phyloP scores from a whole-genome alignment of 2,329 filamentous ascomycete species.

The Talaromyces albobiverticillius region DNA sequence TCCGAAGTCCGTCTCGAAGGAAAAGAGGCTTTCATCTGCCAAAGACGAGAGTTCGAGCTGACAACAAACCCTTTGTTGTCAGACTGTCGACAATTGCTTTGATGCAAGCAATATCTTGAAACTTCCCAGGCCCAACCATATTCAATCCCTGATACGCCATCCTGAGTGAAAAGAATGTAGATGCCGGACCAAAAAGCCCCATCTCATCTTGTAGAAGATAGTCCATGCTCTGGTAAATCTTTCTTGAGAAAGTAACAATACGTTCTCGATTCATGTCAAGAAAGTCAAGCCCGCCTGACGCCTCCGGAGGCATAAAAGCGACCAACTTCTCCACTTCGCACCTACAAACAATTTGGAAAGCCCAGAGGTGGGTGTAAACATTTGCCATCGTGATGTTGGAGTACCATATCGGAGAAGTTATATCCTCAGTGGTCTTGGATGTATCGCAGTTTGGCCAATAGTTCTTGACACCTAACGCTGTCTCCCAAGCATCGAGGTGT shows the following conservation, averaged over 20 bases:
- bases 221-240: constrained; percentile 34
- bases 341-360: constrained; percentile 37
- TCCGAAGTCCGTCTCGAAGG: no score
- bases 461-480: neutral
- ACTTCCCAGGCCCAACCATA: neutral
- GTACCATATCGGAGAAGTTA: constrained; percentile 25
- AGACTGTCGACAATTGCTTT: constrained; percentile 15
- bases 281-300: neutral
- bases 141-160: constrained; percentile 16
- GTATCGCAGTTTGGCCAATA: neutral
- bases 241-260: constrained; percentile 18
- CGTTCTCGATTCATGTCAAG: neutral
- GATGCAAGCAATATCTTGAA: neutral
- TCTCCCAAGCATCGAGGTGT: neutral
- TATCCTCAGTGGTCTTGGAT: neutral
- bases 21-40: no score
- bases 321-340: constrained; percentile 24
- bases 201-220: constrained; percentile 40
- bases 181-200: constrained; percentile 39
- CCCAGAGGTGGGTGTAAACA: constrained; percentile 37
- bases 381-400: constrained; percentile 38
- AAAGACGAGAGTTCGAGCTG: constrained; percentile 15
- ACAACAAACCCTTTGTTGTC: constrained; percentile 18
- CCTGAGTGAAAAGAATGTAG: constrained; percentile 30
- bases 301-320: neutral